Evolutionary conservation across 805 yeast genomes (phyloP).

Genomic region (Cyberlindnera saturnus): DNA sequence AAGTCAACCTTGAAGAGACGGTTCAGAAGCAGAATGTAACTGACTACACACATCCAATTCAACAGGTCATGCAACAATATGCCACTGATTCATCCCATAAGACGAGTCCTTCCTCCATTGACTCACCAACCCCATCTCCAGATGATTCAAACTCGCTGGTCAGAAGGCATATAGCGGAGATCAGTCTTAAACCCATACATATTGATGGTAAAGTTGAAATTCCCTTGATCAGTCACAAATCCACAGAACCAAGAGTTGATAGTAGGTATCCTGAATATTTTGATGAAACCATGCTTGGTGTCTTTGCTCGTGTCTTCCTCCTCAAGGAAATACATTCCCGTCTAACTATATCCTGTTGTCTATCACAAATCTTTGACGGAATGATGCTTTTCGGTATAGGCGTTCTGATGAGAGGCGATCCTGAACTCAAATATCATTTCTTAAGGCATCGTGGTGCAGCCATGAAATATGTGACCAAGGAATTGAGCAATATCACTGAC

Average conservation of each 20-base stretch:
- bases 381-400: conserved; percentile 13
- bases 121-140: background rate
- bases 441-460: conserved; percentile 12
- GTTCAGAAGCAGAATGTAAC: no score
- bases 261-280: conserved; percentile 9
- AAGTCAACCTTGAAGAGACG: no score
- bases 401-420: conserved; percentile 2
- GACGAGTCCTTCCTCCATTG: background rate
- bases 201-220: background rate
- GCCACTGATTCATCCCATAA: background rate
- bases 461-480: conserved; percentile 7
- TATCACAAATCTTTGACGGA: conserved; percentile 8
- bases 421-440: conserved; percentile 6
- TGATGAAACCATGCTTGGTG: conserved; percentile 13
- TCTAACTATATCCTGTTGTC: background rate
- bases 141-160: background rate
- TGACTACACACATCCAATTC: background rate
- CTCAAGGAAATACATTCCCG: conserved; percentile 5
- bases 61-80: background rate
- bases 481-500: conserved; percentile 11
- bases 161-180: background rate
- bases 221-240: conserved; percentile 11
- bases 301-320: conserved; percentile 11
- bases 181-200: background rate
- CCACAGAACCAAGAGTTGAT: conserved; percentile 7